Base-by-base conservation (phyloP, 164 flowering plant genomes). In the Magnolia officinalis region DNA sequence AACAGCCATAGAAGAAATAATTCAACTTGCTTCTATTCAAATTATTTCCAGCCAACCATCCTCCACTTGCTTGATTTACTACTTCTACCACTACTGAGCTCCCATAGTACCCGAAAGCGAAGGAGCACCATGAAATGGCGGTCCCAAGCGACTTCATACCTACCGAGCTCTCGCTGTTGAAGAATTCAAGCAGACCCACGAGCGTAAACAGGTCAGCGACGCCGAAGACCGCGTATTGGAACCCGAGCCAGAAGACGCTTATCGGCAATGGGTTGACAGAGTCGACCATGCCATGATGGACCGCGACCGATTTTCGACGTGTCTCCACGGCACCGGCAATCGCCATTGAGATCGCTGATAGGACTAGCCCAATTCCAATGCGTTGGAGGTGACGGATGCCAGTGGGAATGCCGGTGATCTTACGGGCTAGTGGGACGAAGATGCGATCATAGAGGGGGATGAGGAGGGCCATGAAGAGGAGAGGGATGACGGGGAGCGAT, bases 1-100 rank as follows among this genome's bases (percentile, higher is more conserved):
- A 92, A 64, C 29, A 92, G n/a, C 88, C 88, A 91, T n/a, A n/a
- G 61, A 89, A 91, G 83, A 92, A 92, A 74, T 87, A 87, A 75
- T 91, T 78, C 83, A 92, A 72, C 74, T 85, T 84, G 73, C 90
- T 91, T 73, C 84, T 84, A 77, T 92, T 90, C 77, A 89, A 52
- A 29, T 91, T 86, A 79, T 89, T 91, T 55, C 83, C 85, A 1
- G 85, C 86, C 74, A 92, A 24, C 95, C 97, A 92, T 13, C 95
- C 97, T 1, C 87, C 89, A 55, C 90, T 90, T 37, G 72, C 88
- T 76, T 80, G 81, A 81, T 92, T 91, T 77, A 91, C 91, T 74
- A 89, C 81, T 50, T 85, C 80, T 81, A 92, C 95, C 81, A 86
- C 81, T 73, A 85, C 85, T 1, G 97, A 64, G 83, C 97, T 92